Conservation (phyloP, 129 eudicot species). For the Dittrichia graveolens region DNA sequence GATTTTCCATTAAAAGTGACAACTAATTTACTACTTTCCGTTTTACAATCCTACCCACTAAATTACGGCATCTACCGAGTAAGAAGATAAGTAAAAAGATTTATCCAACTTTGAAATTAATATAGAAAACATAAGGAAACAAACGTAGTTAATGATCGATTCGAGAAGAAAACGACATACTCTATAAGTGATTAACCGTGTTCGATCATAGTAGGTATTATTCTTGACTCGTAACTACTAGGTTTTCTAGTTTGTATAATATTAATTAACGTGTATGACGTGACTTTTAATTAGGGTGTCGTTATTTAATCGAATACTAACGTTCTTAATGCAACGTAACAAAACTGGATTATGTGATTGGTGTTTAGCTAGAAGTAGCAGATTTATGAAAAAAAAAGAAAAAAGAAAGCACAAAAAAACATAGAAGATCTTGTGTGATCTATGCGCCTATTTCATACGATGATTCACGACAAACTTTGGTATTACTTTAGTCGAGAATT, state of each 20-base stretch:
- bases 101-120: too few relatives aligned
- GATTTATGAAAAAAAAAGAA: not conserved
- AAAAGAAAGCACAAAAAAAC: conserved; percentile 45
- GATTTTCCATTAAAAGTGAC: not conserved
- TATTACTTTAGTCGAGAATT: conserved; percentile 30
- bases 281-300: not conserved
- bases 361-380: conserved; percentile 20
- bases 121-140: too few relatives aligned
- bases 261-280: not conserved
- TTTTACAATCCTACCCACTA: too few relatives aligned
- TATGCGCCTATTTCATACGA: conserved; percentile 44
- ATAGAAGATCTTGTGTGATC: conserved; percentile 66
- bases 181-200: not conserved
- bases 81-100: not conserved
- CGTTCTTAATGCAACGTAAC: conserved; percentile 31
- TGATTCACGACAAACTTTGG: conserved; percentile 36
- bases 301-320: conserved; percentile 10
- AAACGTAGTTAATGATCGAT: not conserved
- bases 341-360: conserved; percentile 35
- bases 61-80: too few relatives aligned
- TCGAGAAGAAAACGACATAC: conserved; percentile 15
- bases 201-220: not conserved
- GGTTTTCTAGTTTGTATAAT: conserved; percentile 24
- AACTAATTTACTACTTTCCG: too few relatives aligned
- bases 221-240: conserved; percentile 20